Percentiles rank a stretch among this genome's conserved stretches.
These are phyloP conservation scores for Pseudoscleropodium purum DNA, from an alignment of 225 moss, liverwort and hornwort genomes.

Conservation along the genomic window DNA sequence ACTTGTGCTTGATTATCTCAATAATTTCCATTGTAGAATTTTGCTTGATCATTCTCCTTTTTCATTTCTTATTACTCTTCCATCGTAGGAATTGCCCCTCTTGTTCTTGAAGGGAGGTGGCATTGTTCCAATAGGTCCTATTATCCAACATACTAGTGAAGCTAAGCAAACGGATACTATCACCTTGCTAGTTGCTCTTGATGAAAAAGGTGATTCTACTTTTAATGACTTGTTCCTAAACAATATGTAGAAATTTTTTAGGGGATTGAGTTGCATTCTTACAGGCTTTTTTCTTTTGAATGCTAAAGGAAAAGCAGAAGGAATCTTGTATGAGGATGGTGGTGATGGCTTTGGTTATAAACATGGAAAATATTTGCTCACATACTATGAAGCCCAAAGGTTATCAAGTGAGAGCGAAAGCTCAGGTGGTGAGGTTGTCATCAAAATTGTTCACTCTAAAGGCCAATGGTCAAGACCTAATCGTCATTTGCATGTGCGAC, in stretches of 20 bases:
- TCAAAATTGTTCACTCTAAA: constrained; percentile 31
- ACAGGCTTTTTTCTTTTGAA: background rate
- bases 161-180: constrained; percentile 35
- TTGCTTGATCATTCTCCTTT: background rate
- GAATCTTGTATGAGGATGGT: constrained; percentile 70
- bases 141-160: constrained; percentile 52
- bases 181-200: constrained; percentile 65
- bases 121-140: constrained; percentile 61
- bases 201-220: constrained; percentile 34
- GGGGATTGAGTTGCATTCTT: background rate
- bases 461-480: constrained; percentile 53
- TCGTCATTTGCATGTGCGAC: constrained; percentile 45
- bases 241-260: background rate
- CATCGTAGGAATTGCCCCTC: constrained; percentile 60
- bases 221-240: background rate
- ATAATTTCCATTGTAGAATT: background rate
- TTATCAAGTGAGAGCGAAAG: background rate
- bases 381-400: constrained; percentile 47
- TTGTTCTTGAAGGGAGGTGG: constrained; percentile 71
- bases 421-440: constrained; percentile 26
- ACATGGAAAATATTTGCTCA: constrained; percentile 50
- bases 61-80: background rate
- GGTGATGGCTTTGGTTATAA: constrained; percentile 64
- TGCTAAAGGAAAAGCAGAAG: constrained; percentile 55
- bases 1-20: background rate